These are phyloP conservation scores for Pythium brassicae DNA, from an alignment of 352 stramenopile genomes.

Conservation along the genomic window DNA sequence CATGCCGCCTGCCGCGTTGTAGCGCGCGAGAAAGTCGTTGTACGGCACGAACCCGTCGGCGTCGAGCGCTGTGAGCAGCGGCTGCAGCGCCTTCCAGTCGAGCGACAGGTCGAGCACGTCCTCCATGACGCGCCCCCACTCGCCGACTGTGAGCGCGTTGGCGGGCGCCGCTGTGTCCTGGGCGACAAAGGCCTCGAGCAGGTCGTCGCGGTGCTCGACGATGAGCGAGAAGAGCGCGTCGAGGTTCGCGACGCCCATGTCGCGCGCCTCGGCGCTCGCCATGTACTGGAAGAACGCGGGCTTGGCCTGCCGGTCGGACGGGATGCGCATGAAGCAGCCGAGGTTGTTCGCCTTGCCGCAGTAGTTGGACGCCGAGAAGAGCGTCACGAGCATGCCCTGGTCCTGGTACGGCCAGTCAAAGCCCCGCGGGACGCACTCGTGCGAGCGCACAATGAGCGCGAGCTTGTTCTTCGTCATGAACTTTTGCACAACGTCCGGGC, in stretches of 20 bases:
- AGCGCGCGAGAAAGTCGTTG: slow-evolving; percentile 67
- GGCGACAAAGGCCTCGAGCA: slow-evolving; percentile 61
- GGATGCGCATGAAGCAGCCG: slow-evolving; percentile 82
- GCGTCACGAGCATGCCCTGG: slow-evolving; percentile 82
- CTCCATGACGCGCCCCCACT: slow-evolving; percentile 71
- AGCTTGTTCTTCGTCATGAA: slow-evolving; percentile 86
- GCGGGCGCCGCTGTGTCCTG: slow-evolving; percentile 34
- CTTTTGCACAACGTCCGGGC: slow-evolving; percentile 74
- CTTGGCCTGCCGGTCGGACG: slow-evolving; percentile 55
- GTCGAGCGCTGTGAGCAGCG: slow-evolving; percentile 68
- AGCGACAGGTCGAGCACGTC: slow-evolving; percentile 75
- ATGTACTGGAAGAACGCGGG: slow-evolving; percentile 88
- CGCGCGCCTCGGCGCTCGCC: slow-evolving; percentile 71
- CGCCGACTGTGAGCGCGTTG: slow-evolving; percentile 33
- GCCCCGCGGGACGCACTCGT: slow-evolving; percentile 79
- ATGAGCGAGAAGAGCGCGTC: slow-evolving; percentile 86
- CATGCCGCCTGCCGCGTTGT: slow-evolving; percentile 54
- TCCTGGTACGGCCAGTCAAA: slow-evolving; percentile 80
- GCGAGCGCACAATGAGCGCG: slow-evolving; percentile 74
- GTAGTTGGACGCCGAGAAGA: slow-evolving; percentile 88
- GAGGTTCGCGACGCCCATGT: slow-evolving; percentile 79
- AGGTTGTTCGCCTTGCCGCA: slow-evolving; percentile 83
- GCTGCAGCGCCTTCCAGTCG: slow-evolving; percentile 74
- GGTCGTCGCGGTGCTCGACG: slow-evolving; percentile 59
- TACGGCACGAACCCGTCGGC: slow-evolving; percentile 68